Evolutionary conservation across 2,329 filamentous ascomycete species (phyloP), one percentile per base, ranked within the genome.

Genomic region (Fonsecaea nubica): DNA sequence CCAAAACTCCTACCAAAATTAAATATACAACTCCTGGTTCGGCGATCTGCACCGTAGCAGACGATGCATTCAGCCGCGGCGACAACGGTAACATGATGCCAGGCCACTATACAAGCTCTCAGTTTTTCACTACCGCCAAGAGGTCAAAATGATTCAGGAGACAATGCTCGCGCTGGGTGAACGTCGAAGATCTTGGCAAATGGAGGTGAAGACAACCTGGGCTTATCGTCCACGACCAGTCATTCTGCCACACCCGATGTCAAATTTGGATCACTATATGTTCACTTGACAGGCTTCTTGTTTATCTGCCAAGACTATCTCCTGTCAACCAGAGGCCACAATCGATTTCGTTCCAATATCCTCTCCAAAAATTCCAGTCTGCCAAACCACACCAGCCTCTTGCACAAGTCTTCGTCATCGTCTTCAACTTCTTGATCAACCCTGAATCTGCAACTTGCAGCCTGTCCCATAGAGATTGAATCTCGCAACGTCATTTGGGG

Each of bases 251-350:
- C 57, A 59, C 57, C 48, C 33, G n/a, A 5, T 32, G 21, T 33
- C 48, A 13, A 38, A 2, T 18, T 50, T 61, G 48, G 15, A 38
- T 38, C 40, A n/a, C n/a, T 45, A 45, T 45, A 18, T n/a, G 38
- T 63, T 63, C 62, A 63, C 62, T 63, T 63, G 38, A 45, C 9
- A n/a, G 35, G 12, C 7, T 33, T 32, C 60, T 45, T 56, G n/a
- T 33, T 63, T 56, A 32, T 13, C 35, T 35, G 45, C 56, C 56
- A 63, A 63, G 62, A 21, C 30, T 10, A 12, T 25, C 33, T 52
- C 15, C 9, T 35, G 5, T 25, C 10, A 40, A 52, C 33, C 21
- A 48, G 21, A 40, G 9, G n/a, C n/a, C 30, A 25, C 50, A 50
- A 40, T 50, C 61, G 32, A 35, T 32, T 30, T 48, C 15, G 25